Evolutionary conservation across 352 stramenopile genomes (phyloP).

Genomic region (Globisporangium takayamanum): DNA sequence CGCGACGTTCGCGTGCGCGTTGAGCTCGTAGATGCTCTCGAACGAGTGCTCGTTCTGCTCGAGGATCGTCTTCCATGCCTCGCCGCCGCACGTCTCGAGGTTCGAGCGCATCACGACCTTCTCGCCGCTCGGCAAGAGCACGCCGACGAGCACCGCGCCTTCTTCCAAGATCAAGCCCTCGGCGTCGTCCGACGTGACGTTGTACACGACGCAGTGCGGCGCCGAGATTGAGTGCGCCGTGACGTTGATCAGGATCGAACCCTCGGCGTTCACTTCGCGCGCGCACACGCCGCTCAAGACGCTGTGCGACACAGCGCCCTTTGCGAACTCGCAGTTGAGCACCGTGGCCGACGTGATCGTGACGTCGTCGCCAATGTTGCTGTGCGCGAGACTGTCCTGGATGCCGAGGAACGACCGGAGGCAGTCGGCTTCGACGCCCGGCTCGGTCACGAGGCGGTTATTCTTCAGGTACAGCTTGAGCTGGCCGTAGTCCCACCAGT

Average conservation of each 20-base stretch:
- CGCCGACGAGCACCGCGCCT: constrained; percentile 92
- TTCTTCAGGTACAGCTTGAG: constrained; percentile 98
- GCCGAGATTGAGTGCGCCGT: constrained; percentile 94
- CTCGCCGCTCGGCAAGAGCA: constrained; percentile 89
- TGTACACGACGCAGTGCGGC: constrained; percentile 95
- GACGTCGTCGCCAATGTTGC: constrained; percentile 52
- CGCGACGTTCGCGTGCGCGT: constrained; percentile 81
- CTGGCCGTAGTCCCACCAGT: constrained; percentile 99
- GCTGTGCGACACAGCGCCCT: constrained; percentile 59
- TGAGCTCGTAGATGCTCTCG: constrained; percentile 93
- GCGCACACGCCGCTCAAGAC: constrained; percentile 90
- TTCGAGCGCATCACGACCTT: constrained; percentile 90
- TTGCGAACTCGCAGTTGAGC: constrained; percentile 72
- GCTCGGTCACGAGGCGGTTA: constrained; percentile 91
- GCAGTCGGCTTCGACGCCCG: constrained; percentile 71
- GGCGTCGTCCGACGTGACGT: constrained; percentile 90
- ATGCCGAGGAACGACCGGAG: constrained; percentile 78
- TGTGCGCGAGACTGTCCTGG: constrained; percentile 70
- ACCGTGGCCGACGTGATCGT: constrained; percentile 61
- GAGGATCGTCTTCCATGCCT: constrained; percentile 92
- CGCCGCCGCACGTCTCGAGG: constrained; percentile 90
- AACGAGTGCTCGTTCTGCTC: constrained; percentile 93
- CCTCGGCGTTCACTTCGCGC: constrained; percentile 88
- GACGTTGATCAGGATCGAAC: constrained; percentile 97
- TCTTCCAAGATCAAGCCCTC: constrained; percentile 89